Base-by-base conservation (phyloP, 2,329 filamentous ascomycete species). In the Cladosporium sp. region DNA sequence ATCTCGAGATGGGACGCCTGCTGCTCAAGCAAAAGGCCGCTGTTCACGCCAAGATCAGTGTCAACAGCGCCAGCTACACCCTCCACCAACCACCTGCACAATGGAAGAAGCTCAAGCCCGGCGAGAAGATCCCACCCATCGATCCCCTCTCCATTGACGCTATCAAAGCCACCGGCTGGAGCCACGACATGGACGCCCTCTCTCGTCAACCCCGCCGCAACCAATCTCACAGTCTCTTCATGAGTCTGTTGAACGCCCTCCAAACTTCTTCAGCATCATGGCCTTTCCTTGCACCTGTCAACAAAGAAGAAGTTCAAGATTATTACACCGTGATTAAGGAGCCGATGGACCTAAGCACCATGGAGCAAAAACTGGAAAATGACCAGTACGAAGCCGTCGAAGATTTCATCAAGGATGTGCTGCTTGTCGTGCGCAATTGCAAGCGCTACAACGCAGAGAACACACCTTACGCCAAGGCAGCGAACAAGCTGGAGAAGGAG, bases 291-390 rank as follows among this genome's bases (percentile, higher is more conserved):
- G 87, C 92, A 29, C 94, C 95, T 0, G 95, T 99, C 70, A 97
- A 96, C 77, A 89, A 90, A 70, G 95, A 99, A 73, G 95, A 98
- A 71, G 95, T 99, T 0, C 89, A 92, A n/a, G 95, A 99, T 78
- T 99, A 99, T 80, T 98, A 98, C 82, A 92, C 97, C 67, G 93
- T 98, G 67, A 99, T 99, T 82, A 93, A 93, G 76, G 91, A 97
- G 77, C 95, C 95, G 40, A 99, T 99, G 95, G 95, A 97, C 76
- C 83, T 97, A 57, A 89, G 87, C 57, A 97, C 93, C 23, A 98
- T 99, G 94, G 95, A 98, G 79, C 88, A 88, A 71, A 96, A 96
- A 79, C 89, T 97, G 69, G 93, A 98, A 75, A 92, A 92, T 46
- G 95, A 98, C 79, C 87, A 94, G 74, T 99, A 99, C 76, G 86